These are phyloP conservation scores for Aspergillus brunneoviolaceus DNA, from an alignment of 2,329 filamentous ascomycete species.

Conservation along the genomic window DNA sequence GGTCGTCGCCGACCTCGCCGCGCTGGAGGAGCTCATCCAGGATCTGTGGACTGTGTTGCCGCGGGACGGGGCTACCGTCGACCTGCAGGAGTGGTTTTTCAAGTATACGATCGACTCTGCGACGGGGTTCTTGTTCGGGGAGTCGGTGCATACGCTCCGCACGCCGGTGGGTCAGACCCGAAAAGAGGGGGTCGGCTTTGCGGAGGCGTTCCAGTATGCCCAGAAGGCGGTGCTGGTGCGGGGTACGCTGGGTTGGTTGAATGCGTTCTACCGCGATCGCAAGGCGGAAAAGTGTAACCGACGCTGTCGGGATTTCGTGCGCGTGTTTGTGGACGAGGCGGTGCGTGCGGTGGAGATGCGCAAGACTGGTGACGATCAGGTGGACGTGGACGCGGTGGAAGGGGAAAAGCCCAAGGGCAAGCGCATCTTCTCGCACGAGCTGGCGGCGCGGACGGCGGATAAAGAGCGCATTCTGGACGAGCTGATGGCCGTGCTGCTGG, in stretches of 20 bases:
- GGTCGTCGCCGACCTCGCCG: neutral
- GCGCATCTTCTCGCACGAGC: neutral
- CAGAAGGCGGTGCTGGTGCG: neutral
- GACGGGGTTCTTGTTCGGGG: neutral
- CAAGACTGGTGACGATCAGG: too few relatives aligned
- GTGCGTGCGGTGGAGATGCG: neutral
- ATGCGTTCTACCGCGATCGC: neutral
- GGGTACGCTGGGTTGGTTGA: neutral
- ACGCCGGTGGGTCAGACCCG: too few relatives aligned
- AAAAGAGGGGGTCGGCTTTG: neutral
- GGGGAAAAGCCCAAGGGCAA: neutral
- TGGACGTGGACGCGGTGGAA: neutral
- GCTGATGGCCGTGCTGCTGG: constrained; percentile 56
- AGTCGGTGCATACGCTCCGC: neutral
- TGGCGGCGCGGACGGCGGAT: neutral
- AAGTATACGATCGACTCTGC: neutral
- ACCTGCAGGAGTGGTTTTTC: neutral
- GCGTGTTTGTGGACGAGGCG: neutral
- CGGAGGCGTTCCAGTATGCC: neutral
- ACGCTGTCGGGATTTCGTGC: neutral
- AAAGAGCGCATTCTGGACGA: neutral
- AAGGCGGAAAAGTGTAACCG: neutral
- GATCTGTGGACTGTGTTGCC: neutral
- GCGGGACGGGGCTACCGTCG: neutral
- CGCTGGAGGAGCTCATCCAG: neutral